Evolutionary conservation across 495 filamentous ascomycete genomes (phyloP), one percentile per base, ranked within the genome.

Genomic region (Hypoxylon subgilvum): DNA sequence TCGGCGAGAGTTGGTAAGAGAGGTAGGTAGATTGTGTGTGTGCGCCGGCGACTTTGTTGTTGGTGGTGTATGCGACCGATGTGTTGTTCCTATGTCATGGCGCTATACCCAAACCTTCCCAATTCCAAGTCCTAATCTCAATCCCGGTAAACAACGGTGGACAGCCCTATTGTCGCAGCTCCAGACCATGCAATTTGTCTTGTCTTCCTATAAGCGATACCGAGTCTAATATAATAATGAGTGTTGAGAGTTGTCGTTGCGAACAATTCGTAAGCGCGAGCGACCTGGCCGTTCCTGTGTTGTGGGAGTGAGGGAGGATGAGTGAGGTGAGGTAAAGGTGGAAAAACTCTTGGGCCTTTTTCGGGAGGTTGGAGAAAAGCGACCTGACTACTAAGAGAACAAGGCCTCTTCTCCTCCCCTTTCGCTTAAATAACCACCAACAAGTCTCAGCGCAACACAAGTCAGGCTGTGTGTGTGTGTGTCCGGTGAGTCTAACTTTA

Each of bases 361-460:
- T 34, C 43, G 53, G 44, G 50, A 54, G 31, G 49, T 53, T 44
- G 45, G 41, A 38, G 34, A 47, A 46, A 22, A 27, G 42, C 42
- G 13, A 44, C 41, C 6, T 13, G 13, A 10, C 12, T 13, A 25
- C 1, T 13, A 22, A 44, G 9, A 16, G 51, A 55, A 51, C 50
- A 54, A 32, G 17, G 28, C 30, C 28, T 18, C 36, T 50, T 27
- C 45, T 38, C n/a, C 45, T 50, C 34, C 22, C 10, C 41, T 38
- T 54, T 61, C 57, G 57, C 48, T 49, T 61, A 61, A 49, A 50
- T 34, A 22, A 36, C 51, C n/a, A n/a, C n/a, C 57, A 60, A 53
- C 48, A 34, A 42, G 16, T 39, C 22, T 19, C n/a, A 49, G 31
- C 19, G 19, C 19, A 19, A 45, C 32, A 55, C 41, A 41, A 49